Base-by-base conservation (phyloP, 2,329 filamentous ascomycete genomes). In the Penicillium glabrum region DNA sequence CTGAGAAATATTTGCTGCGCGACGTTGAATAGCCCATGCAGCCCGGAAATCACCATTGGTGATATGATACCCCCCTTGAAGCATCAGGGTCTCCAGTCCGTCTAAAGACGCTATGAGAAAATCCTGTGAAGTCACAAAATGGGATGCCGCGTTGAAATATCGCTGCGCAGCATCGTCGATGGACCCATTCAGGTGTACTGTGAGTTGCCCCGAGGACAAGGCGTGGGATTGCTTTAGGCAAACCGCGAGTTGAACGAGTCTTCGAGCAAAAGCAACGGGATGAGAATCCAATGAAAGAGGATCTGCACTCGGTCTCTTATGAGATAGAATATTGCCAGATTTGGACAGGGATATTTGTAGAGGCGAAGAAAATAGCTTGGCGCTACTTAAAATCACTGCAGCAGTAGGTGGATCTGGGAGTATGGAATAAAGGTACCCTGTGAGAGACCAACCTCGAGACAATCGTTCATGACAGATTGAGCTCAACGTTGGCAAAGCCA, bases 41-140 rank as follows among this genome's bases (percentile, higher is more conserved):
- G 75, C 72, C 23, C 77, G 76, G 11, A 82, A 80, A 47, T 80
- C 77, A 4, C 83, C 83, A 56, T 81, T 76, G 51, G 83, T 80
- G 41, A 82, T 71, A 58, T 81, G 79, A 58, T 82, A 77, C 58
- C 82, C 82, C 3, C 75, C 72, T 57, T 79, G 75, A 11, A 85
- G 63, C 27, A 80, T 70, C 27, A 81, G 69, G 46, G 78, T 80
- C 63, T 84, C 80, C 51, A 85, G 68, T 2, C 77, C 79, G 41
- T 83, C 79, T 0, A 83, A 60, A 1, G 75, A 81, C 3, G 73
- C 73, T 11, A 76, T 72, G 47, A 77, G 74, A 47, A 78, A 74
- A 51, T 82, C 79, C 35, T 80, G 76, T 3, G 73, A 72, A 14
- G 79, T 64, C n/a, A 84, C 62, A 46, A 56, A 41, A 21, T 51